These are phyloP conservation scores for Nicotiana sylvestris DNA, from an alignment of 257 asterid genomes.

Conservation along the genomic window DNA sequence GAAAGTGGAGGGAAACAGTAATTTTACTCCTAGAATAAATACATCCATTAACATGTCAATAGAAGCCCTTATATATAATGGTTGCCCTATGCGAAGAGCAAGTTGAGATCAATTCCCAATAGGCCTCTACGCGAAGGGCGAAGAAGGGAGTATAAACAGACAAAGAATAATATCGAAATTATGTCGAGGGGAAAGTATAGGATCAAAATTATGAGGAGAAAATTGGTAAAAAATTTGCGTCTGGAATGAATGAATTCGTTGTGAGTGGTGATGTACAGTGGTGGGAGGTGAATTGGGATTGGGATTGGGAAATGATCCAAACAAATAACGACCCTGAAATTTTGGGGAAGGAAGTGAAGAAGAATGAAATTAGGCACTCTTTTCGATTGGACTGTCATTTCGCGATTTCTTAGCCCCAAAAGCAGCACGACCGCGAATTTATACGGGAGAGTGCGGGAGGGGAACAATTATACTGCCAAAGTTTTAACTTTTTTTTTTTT, in stretches of 20 bases:
- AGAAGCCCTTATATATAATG: not conserved
- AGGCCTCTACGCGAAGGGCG: not conserved
- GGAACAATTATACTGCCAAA: no score
- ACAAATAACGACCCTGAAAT: not conserved
- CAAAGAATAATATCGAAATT: not conserved
- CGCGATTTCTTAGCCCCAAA: not conserved
- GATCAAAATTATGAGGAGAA: constrained; percentile 10
- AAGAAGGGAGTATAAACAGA: not conserved
- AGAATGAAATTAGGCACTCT: not conserved
- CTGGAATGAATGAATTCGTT: not conserved
- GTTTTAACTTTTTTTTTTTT: no score
- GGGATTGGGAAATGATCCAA: not conserved
- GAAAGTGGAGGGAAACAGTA: not conserved
- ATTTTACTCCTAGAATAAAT: not conserved
- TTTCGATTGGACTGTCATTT: not conserved
- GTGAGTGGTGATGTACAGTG: not conserved
- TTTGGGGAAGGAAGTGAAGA: not conserved
- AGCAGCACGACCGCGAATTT: not conserved
- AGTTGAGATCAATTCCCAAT: constrained; percentile 1
- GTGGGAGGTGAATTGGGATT: not conserved
- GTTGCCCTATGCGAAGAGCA: constrained; percentile 3
- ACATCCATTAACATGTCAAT: not conserved
- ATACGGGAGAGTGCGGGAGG: no score
- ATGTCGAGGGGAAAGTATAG: not conserved
- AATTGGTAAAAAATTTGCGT: not conserved